These are phyloP conservation scores for Apophysomyces variabilis DNA, from an alignment of 371 early-diverging fungal species.

Conservation along the genomic window DNA sequence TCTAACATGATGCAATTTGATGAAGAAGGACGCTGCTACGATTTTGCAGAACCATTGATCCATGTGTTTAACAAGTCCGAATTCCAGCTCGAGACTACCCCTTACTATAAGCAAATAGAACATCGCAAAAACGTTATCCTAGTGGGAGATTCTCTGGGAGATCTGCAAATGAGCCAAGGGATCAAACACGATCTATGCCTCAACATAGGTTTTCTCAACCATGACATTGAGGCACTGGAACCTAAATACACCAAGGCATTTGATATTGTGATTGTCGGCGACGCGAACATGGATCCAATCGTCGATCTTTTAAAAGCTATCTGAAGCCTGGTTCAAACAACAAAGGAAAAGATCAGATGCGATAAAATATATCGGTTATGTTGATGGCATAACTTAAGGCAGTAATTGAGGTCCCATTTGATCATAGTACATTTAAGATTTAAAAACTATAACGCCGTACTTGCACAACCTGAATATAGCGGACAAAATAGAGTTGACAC, in stretches of 20 bases:
- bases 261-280: slow-evolving; percentile 75
- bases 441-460: too few relatives aligned
- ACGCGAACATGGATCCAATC: slow-evolving; percentile 59
- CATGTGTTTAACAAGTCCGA: slow-evolving; percentile 83
- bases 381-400: too few relatives aligned
- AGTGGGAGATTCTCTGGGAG: slow-evolving; percentile 78
- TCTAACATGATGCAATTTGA: slow-evolving; percentile 77
- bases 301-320: slow-evolving; percentile 37
- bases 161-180: slow-evolving; percentile 75
- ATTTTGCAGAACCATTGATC: slow-evolving; percentile 70
- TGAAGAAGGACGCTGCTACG: slow-evolving; percentile 49
- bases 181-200: slow-evolving; percentile 59
- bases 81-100: slow-evolving; percentile 51
- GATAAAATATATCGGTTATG: too few relatives aligned
- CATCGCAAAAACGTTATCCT: slow-evolving; percentile 63
- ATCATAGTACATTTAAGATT: too few relatives aligned
- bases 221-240: slow-evolving; percentile 58
- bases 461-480: too few relatives aligned
- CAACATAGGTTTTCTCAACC: slow-evolving; percentile 75
- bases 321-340: too few relatives aligned
- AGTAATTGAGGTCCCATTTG: too few relatives aligned
- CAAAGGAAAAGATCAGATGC: too few relatives aligned
- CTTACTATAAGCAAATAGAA: slow-evolving; percentile 44
- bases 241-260: slow-evolving; percentile 60
- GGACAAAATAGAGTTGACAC: too few relatives aligned